Percentiles rank a stretch among this genome's conserved stretches.
phyloP scores from a whole-genome alignment of 768 basidiomycete genomes.

The Thelephora ganbajun region DNA sequence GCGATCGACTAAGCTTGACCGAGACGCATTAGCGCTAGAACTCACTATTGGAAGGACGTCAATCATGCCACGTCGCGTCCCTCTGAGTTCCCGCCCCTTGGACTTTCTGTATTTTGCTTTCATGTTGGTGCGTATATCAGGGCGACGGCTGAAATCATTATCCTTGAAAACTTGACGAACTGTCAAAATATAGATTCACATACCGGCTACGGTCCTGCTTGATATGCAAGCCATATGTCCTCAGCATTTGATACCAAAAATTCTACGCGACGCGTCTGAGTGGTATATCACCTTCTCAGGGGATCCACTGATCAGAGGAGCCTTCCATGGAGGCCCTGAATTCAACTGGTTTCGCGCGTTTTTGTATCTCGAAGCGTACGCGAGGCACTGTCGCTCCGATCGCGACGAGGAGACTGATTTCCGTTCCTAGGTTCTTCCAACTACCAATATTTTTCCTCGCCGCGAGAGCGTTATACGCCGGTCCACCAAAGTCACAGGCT shows the following conservation, averaged over 20 bases:
- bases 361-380: constrained; percentile 46
- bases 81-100: constrained; percentile 42
- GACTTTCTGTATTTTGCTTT: constrained; percentile 61
- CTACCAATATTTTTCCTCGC: constrained; percentile 70
- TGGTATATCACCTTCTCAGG: constrained; percentile 44
- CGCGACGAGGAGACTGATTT: neutral
- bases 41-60: too few relatives aligned
- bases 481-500: constrained; percentile 29
- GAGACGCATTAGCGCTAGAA: too few relatives aligned
- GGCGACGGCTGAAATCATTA: neutral
- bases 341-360: constrained; percentile 57
- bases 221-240: constrained; percentile 64
- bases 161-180: neutral
- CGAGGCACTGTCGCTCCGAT: too few relatives aligned
- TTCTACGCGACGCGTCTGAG: constrained; percentile 28
- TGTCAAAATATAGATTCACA: constrained; percentile 32
- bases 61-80: constrained; percentile 4
- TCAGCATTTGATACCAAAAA: constrained; percentile 29
- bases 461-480: constrained; percentile 40
- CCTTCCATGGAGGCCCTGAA: constrained; percentile 17
- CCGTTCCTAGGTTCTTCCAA: constrained; percentile 43
- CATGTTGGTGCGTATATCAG: constrained; percentile 36
- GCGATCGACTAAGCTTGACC: too few relatives aligned
- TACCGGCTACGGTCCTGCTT: constrained; percentile 52
- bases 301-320: constrained; percentile 53